Conservation (phyloP, 495 filamentous ascomycete genomes). For the Aspergillus carlsbadensis region DNA sequence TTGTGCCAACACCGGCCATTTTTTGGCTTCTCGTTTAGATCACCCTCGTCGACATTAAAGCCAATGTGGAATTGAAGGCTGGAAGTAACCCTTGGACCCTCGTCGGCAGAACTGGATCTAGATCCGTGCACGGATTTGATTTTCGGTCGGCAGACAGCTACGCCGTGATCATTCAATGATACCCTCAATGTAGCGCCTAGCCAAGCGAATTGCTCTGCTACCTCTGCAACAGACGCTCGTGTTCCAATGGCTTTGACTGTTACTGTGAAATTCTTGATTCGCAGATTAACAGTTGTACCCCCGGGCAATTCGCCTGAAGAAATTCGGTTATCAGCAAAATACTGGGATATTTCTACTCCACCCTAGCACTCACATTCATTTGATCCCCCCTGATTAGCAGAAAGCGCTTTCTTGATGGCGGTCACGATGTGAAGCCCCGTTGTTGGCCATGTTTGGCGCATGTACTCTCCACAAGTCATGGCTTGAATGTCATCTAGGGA, state of each 20-base stretch:
- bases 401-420: neutral
- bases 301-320: neutral
- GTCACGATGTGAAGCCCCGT: neutral
- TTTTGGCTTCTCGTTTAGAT: neutral
- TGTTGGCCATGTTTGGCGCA: neutral
- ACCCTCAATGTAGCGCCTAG: conserved; percentile 5
- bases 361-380: neutral
- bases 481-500: neutral
- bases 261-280: neutral
- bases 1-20: conserved; percentile 36
- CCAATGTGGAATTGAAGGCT: neutral
- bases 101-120: no score
- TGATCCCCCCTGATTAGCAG: neutral
- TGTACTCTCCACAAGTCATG: neutral
- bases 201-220: conserved; percentile 11
- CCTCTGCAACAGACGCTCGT: neutral
- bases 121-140: neutral
- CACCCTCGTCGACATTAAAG: neutral
- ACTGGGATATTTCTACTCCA: no score
- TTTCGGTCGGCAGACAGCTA: conserved; percentile 11
- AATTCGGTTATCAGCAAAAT: neutral
- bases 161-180: neutral
- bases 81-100: no score
- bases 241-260: neutral
- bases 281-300: neutral